Base-by-base conservation (phyloP, 2,329 filamentous ascomycete species). In the Colletotrichum liriopes region DNA sequence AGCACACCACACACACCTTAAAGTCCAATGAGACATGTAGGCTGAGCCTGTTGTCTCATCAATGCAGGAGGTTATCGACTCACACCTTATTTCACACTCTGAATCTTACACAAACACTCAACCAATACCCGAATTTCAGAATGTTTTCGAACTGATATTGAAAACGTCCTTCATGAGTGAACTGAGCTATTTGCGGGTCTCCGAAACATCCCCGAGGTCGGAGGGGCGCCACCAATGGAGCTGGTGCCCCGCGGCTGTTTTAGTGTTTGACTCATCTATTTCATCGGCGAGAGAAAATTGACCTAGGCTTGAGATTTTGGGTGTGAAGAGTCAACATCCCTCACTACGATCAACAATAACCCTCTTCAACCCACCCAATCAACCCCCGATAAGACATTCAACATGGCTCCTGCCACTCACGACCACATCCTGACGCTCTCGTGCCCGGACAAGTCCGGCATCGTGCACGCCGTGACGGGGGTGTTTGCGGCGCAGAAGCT, bases 371-470 rank as follows among this genome's bases (percentile, higher is more conserved):
- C 51, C 26, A 52, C 51, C 35, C 52, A n/a, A 45, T 54, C 37
- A 35, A n/a, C 14, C 6, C 45, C 41, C 1, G 6, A 39, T n/a
- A 60, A 64, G 41, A 68, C 59, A 72, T 72, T 64, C 69, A 72
- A 69, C 69, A 72, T 72, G 69, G 69, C 69, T 39, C 43, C 69
- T 58, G 65, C 52, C 69, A 49, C 52, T 39, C 69, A 63, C 65
- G 69, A 72, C 80, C 90, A 93, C 83, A 92, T 94, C 80, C 90
- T 96, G 77, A 96, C 93, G 37, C 88, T 96, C 74, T 94, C 93
- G 65, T 96, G 94, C 84, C 93, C 94, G 65, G 94, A 96, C 85
- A 93, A 93, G 84, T 89, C 93, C 35, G 94, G 94, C 81, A 96
- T 96, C 80, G 93, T 96, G 74, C 93, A 96, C 82, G 92, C 93